Percentiles rank a stretch among this genome's conserved stretches.
Evolutionary conservation across 805 yeast species (phyloP).

Genomic region (Ogataea populi-albae): DNA sequence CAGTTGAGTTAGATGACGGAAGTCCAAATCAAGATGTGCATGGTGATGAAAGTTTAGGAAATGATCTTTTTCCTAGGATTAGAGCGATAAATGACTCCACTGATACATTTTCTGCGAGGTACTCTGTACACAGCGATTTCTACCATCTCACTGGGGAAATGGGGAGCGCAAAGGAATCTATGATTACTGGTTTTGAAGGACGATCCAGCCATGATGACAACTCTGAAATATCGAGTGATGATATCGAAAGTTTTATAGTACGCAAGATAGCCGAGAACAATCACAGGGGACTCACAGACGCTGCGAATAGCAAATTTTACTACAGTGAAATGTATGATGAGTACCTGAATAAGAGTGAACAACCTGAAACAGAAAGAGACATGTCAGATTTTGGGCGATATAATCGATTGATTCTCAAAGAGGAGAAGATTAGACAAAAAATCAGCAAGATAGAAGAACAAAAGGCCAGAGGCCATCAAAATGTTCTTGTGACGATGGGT

Average conservation of each 20-base stretch:
- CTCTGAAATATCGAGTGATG: conserved; percentile 10
- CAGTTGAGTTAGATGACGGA: too few relatives aligned
- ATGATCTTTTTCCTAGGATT: too few relatives aligned
- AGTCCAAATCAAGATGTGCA: too few relatives aligned
- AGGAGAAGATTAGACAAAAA: conserved; percentile 24
- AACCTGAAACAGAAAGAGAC: conserved; percentile 4
- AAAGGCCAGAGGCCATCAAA: conserved; percentile 5
- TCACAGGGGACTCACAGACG: conserved; percentile 5
- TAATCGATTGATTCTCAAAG: conserved; percentile 23
- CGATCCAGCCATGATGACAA: too few relatives aligned
- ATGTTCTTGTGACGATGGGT: conserved; percentile 17
- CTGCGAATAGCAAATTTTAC: conserved; percentile 14
- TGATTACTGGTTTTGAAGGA: too few relatives aligned
- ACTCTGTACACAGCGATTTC: too few relatives aligned
- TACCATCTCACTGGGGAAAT: too few relatives aligned
- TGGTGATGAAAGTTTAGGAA: too few relatives aligned
- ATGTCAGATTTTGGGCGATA: conserved; percentile 31
- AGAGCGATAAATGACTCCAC: too few relatives aligned
- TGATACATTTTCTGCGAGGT: too few relatives aligned
- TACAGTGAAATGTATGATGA: conserved; percentile 27
- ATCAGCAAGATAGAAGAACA: conserved; percentile 12
- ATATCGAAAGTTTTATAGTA: conserved; percentile 23
- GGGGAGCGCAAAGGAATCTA: too few relatives aligned
- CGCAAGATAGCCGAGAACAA: conserved; percentile 23
- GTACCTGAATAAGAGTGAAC: conserved; percentile 5